phyloP scores from a whole-genome alignment of 2,329 filamentous ascomycete genomes.

The Chaetomium sp. region DNA sequence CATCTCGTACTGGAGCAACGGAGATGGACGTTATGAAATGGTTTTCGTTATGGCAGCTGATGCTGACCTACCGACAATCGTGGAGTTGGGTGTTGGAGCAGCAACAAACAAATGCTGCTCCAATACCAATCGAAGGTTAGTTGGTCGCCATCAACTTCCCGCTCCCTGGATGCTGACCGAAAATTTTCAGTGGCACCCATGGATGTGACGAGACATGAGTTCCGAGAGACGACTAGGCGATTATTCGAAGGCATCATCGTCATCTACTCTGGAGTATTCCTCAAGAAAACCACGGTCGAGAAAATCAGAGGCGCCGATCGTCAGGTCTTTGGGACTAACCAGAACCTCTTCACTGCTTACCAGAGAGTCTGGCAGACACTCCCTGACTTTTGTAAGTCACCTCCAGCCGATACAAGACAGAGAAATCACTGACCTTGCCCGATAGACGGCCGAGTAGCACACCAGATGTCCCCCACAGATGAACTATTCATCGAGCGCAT shows the following conservation, averaged over 20 bases:
- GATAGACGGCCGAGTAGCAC: slow-evolving; percentile 20
- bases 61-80: slow-evolving; percentile 33
- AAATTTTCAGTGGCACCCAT: slow-evolving; percentile 19
- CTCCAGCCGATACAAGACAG: neutral
- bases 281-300: slow-evolving; percentile 26
- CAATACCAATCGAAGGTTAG: slow-evolving; percentile 24
- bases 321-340: slow-evolving; percentile 20
- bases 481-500: slow-evolving; percentile 20
- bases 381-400: slow-evolving; percentile 31
- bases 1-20: slow-evolving; percentile 6
- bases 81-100: slow-evolving; percentile 22
- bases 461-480: slow-evolving; percentile 24
- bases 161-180: slow-evolving; percentile 16
- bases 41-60: slow-evolving; percentile 34
- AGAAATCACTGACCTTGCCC: slow-evolving; percentile 13
- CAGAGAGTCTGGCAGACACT: slow-evolving; percentile 17
- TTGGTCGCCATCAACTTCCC: neutral
- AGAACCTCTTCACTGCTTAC: slow-evolving; percentile 10
- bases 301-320: slow-evolving; percentile 19
- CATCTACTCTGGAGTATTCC: slow-evolving; percentile 31
- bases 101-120: slow-evolving; percentile 24
- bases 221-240: slow-evolving; percentile 27
- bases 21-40: slow-evolving; percentile 27
- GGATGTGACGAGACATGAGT: slow-evolving; percentile 21
- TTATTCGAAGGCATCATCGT: slow-evolving; percentile 30